Base-by-base conservation (phyloP, 2,329 filamentous ascomycete genomes). In the Phyllosticta ampelicida region DNA sequence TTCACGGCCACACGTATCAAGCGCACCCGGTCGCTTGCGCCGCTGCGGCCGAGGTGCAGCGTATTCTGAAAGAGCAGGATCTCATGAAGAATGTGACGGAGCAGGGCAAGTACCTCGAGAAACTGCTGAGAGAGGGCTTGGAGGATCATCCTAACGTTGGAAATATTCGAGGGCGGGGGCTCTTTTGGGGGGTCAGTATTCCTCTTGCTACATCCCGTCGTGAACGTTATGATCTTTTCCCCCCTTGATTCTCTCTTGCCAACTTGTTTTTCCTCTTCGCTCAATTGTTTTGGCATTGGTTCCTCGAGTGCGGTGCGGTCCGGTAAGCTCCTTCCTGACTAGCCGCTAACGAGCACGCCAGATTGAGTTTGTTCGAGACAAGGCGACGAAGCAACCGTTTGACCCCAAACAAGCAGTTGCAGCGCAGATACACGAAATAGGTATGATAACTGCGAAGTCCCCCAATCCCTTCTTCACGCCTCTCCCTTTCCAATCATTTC, bases 1-100 rank as follows among this genome's bases (percentile, higher is more conserved):
- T 74, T 13, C 82, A 85, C 59, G 83, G 83, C 0, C 81, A 85
- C 51, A 87, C 84, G 0, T 85, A 84, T 63, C 52, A 54, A 26
- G 80, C 78, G 5, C 82, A 84, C 60, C 80, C 84, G 0, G 66
- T 82, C 0, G 76, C 78, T 20, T 85, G 84, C 62, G 74, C 83
- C 0, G 80, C 84, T 0, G 85, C 82, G 0, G 74, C 87, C 0
- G 82, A 83, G 51, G 84, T 86, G 0, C 82, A 86, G 64, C 71
- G 70, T 29, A 80, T 85, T 26, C 77, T 89, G 20, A 67, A 74
- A 5, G 70, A 83, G 13, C 77, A 86, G 0, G 72, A 78, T 1
- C 68, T 89, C 1, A 66, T 89, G 0, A 71, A 75, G 1, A 86
- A 86, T 63, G 83, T 85, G 2, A 68, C 68, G 3, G 65, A 63